phyloP scores from a whole-genome alignment of 208 protist genomes.

The Trypanosoma caninum region DNA sequence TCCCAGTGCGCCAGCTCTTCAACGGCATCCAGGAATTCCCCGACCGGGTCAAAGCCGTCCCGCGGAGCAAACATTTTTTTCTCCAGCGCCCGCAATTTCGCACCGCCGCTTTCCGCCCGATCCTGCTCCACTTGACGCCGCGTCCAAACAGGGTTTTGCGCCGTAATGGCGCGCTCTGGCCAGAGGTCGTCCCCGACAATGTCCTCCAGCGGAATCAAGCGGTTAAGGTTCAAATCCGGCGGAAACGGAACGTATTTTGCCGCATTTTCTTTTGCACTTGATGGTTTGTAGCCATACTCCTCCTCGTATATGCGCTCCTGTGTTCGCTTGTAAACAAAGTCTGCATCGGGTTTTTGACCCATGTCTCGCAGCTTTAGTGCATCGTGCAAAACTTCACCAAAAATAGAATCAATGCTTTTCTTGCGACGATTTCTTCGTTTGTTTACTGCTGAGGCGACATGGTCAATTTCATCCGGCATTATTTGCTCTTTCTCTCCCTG shows the following conservation, averaged over 20 bases:
- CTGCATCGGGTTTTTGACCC: conserved; percentile 68
- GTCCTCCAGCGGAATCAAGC: conserved; percentile 43
- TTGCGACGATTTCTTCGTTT: conserved; percentile 54
- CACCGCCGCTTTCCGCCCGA: conserved; percentile 34
- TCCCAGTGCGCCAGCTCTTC: conserved; percentile 84
- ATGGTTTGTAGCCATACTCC: conserved; percentile 74
- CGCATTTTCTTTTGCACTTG: conserved; percentile 55
- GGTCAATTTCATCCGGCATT: conserved; percentile 25
- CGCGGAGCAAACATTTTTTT: conserved; percentile 54
- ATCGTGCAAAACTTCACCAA: conserved; percentile 81
- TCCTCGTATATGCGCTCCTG: conserved; percentile 85
- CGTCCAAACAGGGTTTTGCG: conserved; percentile 77
- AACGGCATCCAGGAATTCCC: conserved; percentile 74
- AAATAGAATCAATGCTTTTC: conserved; percentile 62
- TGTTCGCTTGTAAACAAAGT: conserved; percentile 85
- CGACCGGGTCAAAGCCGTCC: conserved; percentile 43
- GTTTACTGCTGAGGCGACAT: conserved; percentile 24
- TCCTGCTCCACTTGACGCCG: conserved; percentile 40
- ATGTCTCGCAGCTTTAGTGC: conserved; percentile 70
- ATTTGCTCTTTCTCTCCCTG: conserved; percentile 14
- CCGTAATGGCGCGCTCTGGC: conserved; percentile 70
- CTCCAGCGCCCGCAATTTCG: conserved; percentile 39
- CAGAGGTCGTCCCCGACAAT: conserved; percentile 58
- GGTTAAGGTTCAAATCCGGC: conserved; percentile 60
- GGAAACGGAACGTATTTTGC: conserved; percentile 75